phyloP scores from a whole-genome alignment of 192 early-diverging fungal species.

The Oehlia diaphana region DNA sequence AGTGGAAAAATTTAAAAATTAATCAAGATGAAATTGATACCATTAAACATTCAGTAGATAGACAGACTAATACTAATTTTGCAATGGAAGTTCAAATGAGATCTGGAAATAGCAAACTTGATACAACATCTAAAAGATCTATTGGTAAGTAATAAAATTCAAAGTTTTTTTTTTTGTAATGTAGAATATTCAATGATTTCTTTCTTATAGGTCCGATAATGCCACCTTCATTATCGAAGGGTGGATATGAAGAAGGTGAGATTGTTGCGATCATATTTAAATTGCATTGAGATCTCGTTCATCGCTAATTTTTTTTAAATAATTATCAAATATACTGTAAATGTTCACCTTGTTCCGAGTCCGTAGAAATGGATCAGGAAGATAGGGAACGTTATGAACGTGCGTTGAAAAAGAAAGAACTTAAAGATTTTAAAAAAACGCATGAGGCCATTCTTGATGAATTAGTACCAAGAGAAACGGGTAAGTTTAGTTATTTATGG shows the following conservation, averaged over 20 bases:
- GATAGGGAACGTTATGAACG: slow-evolving; percentile 46
- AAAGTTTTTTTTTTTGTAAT: neutral
- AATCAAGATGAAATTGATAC: slow-evolving; percentile 56
- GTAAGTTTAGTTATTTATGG: slow-evolving; percentile 27
- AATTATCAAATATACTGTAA: neutral
- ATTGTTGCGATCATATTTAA: neutral
- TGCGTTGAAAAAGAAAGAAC: slow-evolving; percentile 38
- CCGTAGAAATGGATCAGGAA: slow-evolving; percentile 45
- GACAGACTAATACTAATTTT: slow-evolving; percentile 52
- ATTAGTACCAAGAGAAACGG: slow-evolving; percentile 64
- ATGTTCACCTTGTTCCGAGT: slow-evolving; percentile 16
- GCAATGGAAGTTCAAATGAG: slow-evolving; percentile 35
- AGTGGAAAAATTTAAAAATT: slow-evolving; percentile 58
- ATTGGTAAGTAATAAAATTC: neutral
- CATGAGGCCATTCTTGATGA: slow-evolving; percentile 65
- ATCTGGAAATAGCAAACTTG: slow-evolving; percentile 20
- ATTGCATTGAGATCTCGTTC: neutral
- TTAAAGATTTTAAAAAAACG: slow-evolving; percentile 43
- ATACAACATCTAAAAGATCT: neutral
- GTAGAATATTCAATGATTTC: neutral
- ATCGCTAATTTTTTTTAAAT: neutral
- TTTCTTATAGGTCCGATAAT: slow-evolving; percentile 14
- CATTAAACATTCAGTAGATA: slow-evolving; percentile 58
- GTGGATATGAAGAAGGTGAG: slow-evolving; percentile 5
- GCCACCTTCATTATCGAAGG: neutral